These are phyloP conservation scores for Pseudocercospora fijiensis DNA, from an alignment of 2,329 filamentous ascomycete species.

Conservation along the genomic window DNA sequence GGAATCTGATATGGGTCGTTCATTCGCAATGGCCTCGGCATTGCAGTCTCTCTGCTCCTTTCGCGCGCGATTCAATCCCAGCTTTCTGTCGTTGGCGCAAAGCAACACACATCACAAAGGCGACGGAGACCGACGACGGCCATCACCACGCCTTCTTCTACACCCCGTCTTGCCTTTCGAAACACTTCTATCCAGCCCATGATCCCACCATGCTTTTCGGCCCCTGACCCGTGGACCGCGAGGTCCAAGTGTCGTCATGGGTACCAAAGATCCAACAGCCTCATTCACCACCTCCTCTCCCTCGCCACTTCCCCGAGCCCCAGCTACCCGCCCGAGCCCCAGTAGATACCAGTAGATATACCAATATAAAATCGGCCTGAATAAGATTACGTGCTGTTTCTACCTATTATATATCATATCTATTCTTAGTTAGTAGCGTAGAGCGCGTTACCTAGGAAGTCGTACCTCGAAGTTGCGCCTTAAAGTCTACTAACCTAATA, in stretches of 20 bases:
- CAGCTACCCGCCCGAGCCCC: too few species aligned
- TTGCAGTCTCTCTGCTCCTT: not conserved
- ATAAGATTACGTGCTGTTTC: too few species aligned
- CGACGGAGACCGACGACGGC: not conserved
- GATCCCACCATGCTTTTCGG: not conserved
- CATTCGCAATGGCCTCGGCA: not conserved
- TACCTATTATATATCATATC: too few species aligned
- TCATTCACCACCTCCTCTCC: too few species aligned
- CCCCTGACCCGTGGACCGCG: conserved; percentile 1
- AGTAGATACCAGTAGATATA: too few species aligned
- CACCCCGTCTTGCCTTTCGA: not conserved
- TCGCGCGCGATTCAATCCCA: not conserved
- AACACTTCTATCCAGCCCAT: not conserved
- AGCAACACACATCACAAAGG: not conserved
- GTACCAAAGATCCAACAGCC: conserved; percentile 1
- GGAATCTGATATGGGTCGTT: not conserved
- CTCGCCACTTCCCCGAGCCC: too few species aligned
- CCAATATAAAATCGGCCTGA: too few species aligned
- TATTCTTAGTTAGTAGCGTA: too few species aligned
- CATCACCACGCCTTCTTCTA: not conserved
- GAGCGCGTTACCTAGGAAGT: too few species aligned
- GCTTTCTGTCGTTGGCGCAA: not conserved
- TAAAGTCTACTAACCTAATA: too few species aligned
- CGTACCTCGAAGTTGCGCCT: too few species aligned
- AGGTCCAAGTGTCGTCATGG: conserved; percentile 6